phyloP scores from a whole-genome alignment of 106 monocot genomes.

The Iris macrosiphon region DNA sequence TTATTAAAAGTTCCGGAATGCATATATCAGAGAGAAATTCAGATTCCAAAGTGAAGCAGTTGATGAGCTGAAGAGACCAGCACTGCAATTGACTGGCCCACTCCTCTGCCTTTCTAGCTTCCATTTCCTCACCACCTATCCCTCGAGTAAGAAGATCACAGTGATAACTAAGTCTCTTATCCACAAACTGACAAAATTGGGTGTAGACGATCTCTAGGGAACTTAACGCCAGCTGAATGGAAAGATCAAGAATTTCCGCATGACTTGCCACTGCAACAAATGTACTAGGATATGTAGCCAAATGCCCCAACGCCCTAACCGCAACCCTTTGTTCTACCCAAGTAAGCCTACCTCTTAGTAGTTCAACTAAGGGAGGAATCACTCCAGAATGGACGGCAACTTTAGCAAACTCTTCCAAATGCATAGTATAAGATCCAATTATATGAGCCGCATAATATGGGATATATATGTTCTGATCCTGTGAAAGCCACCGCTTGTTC shows the following conservation, averaged over 20 bases:
- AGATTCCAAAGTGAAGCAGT: constrained; percentile 88
- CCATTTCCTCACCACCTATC: constrained; percentile 94
- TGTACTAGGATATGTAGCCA: constrained; percentile 77
- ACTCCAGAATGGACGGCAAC: constrained; percentile 73
- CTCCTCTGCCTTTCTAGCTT: constrained; percentile 88
- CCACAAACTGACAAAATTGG: constrained; percentile 72
- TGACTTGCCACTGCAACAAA: constrained; percentile 76
- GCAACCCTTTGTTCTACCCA: constrained; percentile 96
- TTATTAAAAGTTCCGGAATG: constrained; percentile 57
- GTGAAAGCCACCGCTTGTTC: constrained; percentile 77
- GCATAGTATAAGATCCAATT: constrained; percentile 97
- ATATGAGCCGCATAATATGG: constrained; percentile 96
- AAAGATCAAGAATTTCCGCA: constrained; percentile 76
- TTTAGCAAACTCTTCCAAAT: constrained; percentile 91
- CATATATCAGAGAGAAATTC: constrained; percentile 85
- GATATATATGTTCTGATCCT: constrained; percentile 92
- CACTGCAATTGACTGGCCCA: constrained; percentile 98
- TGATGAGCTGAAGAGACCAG: constrained; percentile 94
- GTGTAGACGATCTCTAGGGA: constrained; percentile 88
- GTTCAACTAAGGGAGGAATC: constrained; percentile 80
- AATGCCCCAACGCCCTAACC: constrained; percentile 78
- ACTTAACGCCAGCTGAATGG: constrained; percentile 75
- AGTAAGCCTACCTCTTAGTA: constrained; percentile 80
- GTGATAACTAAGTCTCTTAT: constrained; percentile 72
- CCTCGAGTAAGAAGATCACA: constrained; percentile 91